Conservation (phyloP, 345 rosid genomes). For the Salix suchowensis region DNA sequence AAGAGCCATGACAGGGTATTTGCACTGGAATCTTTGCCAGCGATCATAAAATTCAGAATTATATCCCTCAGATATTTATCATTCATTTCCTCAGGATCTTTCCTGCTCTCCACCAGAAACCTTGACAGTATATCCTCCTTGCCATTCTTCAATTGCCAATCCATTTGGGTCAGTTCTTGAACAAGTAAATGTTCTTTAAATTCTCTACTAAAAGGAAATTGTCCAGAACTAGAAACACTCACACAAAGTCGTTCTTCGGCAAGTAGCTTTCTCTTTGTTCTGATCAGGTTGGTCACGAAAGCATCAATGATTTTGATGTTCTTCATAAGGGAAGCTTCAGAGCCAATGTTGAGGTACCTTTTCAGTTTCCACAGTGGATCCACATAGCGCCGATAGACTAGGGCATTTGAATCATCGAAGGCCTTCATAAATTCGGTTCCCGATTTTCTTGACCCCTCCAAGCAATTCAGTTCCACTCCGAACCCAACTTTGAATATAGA, state of each 20-base stretch:
- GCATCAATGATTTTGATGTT: constrained; percentile 40
- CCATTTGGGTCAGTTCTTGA: too few species aligned
- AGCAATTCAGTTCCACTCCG: constrained; percentile 60
- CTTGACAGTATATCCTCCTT: constrained; percentile 68
- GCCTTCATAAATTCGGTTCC: constrained; percentile 54
- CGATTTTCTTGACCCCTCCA: constrained; percentile 48
- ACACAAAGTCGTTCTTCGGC: constrained; percentile 24
- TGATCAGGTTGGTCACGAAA: constrained; percentile 49
- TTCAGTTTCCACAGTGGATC: constrained; percentile 74
- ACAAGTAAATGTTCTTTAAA: neutral
- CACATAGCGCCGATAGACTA: constrained; percentile 41
- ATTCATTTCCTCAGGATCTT: constrained; percentile 52
- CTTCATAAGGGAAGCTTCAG: constrained; percentile 47
- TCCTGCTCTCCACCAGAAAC: constrained; percentile 52
- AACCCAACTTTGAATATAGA: constrained; percentile 81
- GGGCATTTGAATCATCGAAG: constrained; percentile 60
- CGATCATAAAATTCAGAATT: constrained; percentile 58
- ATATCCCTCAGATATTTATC: constrained; percentile 64
- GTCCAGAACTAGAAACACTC: constrained; percentile 1
- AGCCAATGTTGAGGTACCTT: constrained; percentile 48
- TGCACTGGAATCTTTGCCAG: constrained; percentile 71
- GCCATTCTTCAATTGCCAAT: constrained; percentile 31
- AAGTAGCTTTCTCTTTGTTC: constrained; percentile 39
- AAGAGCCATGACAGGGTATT: constrained; percentile 65
- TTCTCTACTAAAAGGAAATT: neutral